A percentile compares a stretch with the other conserved stretches of the same genome.
phyloP scores from a whole-genome alignment of 2,329 filamentous ascomycete genomes.

The Monilinia fructigena region DNA sequence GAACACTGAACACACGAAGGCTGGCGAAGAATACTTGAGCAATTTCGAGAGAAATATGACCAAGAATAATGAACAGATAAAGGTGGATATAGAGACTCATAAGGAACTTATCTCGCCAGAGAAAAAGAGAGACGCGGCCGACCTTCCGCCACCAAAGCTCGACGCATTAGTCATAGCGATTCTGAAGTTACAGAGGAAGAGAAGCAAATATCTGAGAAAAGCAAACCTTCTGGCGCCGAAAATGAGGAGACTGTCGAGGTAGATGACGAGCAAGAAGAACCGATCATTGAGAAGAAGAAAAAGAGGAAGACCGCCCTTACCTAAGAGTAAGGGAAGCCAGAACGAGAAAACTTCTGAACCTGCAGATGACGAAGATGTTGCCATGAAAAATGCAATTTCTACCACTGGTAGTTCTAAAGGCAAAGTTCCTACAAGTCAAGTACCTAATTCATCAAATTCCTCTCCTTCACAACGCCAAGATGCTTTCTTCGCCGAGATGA shows the following conservation, averaged over 20 bases:
- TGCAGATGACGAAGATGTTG: neutral
- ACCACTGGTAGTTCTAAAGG: neutral
- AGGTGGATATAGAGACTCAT: neutral
- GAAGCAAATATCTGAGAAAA: neutral
- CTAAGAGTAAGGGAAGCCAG: conserved; percentile 8
- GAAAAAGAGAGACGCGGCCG: conserved; percentile 12
- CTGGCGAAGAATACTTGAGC: neutral
- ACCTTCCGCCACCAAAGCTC: conserved; percentile 1
- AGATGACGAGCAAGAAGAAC: neutral
- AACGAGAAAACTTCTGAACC: neutral
- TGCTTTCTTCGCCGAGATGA: conserved; percentile 35
- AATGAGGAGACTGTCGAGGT: neutral
- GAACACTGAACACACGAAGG: neutral
- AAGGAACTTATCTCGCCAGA: neutral
- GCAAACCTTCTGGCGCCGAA: neutral
- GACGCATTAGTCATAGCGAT: neutral
- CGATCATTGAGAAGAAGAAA: conserved; percentile 4
- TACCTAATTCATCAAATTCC: neutral
- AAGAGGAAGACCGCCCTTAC: conserved; percentile 14
- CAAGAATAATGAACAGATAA: neutral
- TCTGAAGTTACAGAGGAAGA: neutral
- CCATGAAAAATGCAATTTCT: neutral
- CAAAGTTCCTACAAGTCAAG: neutral
- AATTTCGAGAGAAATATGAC: too few species aligned
- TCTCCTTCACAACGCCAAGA: conserved; percentile 30